phyloP scores from a whole-genome alignment of 148 eudicot species.

The Rhododendron williamsianum region DNA sequence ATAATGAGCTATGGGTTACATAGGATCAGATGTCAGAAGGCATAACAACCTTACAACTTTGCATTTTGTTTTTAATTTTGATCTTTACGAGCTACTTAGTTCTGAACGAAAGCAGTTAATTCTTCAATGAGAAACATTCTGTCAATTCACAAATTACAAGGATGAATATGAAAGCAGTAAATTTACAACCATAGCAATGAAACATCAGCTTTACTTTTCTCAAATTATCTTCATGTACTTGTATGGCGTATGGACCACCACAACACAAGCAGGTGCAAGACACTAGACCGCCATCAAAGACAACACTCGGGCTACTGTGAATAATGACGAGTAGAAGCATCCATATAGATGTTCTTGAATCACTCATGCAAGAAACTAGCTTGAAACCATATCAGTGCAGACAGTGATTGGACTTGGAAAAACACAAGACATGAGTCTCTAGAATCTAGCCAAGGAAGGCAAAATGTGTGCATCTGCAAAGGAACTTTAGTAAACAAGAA shows the following conservation, averaged over 20 bases:
- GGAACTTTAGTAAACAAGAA: neutral
- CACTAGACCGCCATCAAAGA: neutral
- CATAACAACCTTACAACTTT: neutral
- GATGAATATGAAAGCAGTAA: neutral
- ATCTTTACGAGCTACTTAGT: neutral
- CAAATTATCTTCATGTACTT: neutral
- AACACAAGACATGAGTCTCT: neutral
- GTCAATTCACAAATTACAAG: neutral
- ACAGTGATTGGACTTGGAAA: constrained; percentile 2
- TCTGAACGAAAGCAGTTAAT: neutral
- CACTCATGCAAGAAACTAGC: neutral
- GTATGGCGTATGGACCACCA: neutral
- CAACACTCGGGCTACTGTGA: neutral
- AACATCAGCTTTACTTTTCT: neutral
- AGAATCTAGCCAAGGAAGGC: neutral
- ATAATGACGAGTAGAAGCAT: neutral
- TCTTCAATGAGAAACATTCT: neutral
- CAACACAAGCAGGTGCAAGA: neutral
- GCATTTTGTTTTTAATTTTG: neutral
- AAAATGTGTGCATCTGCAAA: neutral
- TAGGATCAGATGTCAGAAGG: neutral
- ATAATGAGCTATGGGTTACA: neutral
- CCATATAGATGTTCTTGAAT: neutral
- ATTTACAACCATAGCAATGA: neutral
- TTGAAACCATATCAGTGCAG: neutral